These are phyloP conservation scores for Prillingera fragicola DNA, from an alignment of 1,284 basidiomycete species.

Conservation along the genomic window DNA sequence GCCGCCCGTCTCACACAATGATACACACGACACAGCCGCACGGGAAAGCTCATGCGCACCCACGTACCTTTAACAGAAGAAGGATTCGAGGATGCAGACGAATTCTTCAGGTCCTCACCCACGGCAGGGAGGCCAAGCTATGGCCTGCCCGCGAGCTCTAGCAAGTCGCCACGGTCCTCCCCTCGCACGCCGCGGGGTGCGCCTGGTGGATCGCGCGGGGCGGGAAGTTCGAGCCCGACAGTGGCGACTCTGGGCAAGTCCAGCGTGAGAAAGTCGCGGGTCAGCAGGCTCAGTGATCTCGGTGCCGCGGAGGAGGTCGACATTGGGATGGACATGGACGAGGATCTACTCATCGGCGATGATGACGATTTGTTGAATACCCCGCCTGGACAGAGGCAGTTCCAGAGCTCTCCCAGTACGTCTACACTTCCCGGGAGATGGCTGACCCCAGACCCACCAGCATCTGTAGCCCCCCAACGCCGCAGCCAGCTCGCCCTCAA, in stretches of 20 bases:
- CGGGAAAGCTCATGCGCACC: slow-evolving; percentile 39
- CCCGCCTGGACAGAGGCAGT: slow-evolving; percentile 8
- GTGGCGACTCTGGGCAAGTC: too few relatives aligned
- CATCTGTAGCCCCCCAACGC: slow-evolving; percentile 21
- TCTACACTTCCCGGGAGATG: neutral
- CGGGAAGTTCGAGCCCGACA: too few relatives aligned
- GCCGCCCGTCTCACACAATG: neutral
- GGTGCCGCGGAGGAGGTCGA: too few relatives aligned
- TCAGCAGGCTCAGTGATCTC: too few relatives aligned
- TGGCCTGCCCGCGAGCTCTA: too few relatives aligned
- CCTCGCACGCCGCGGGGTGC: too few relatives aligned
- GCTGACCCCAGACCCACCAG: slow-evolving; percentile 23
- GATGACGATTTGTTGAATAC: slow-evolving; percentile 14
- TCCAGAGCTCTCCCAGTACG: slow-evolving; percentile 15
- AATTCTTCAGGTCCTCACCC: slow-evolving; percentile 58
- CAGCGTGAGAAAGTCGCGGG: too few relatives aligned
- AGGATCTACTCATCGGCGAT: slow-evolving; percentile 50
- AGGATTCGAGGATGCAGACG: slow-evolving; percentile 76
- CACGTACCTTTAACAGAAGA: slow-evolving; percentile 66
- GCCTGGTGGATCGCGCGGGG: too few relatives aligned
- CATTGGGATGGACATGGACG: too few relatives aligned
- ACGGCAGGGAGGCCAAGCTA: too few relatives aligned
- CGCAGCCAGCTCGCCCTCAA: slow-evolving; percentile 15
- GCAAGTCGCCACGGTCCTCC: too few relatives aligned
- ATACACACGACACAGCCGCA: slow-evolving; percentile 27